These are phyloP conservation scores for Eutrema salsugineum DNA, from an alignment of 441 rosid genomes.

Conservation along the genomic window DNA sequence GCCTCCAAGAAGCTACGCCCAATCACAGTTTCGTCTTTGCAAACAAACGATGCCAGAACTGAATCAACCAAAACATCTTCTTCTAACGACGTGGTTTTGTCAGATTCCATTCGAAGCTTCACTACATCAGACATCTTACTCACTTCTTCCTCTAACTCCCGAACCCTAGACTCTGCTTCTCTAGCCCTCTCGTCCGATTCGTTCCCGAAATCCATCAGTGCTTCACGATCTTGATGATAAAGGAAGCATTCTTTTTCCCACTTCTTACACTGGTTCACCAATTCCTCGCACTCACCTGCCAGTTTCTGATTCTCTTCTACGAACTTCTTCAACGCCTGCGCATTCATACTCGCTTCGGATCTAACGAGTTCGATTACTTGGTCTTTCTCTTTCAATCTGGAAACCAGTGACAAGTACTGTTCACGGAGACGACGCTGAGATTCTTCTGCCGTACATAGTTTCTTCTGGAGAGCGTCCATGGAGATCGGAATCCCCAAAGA, in stretches of 20 bases:
- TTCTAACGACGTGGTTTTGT: conserved; percentile 27
- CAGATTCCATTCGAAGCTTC: conserved; percentile 33
- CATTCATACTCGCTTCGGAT: conserved; percentile 74
- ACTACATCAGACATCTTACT: conserved; percentile 34
- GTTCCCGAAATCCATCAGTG: conserved; percentile 79
- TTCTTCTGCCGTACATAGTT: conserved; percentile 60
- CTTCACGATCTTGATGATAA: conserved; percentile 73
- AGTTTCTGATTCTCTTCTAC: conserved; percentile 75
- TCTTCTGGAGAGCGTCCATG: conserved; percentile 41
- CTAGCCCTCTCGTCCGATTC: conserved; percentile 66
- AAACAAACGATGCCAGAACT: conserved; percentile 40
- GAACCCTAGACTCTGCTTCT: conserved; percentile 54
- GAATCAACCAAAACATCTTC: conserved; percentile 52
- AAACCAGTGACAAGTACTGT: conserved; percentile 39
- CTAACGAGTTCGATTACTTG: conserved; percentile 47
- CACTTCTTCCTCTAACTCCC: conserved; percentile 50
- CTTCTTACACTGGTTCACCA: conserved; percentile 62
- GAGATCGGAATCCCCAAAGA: conserved; percentile 64
- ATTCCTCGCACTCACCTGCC: conserved; percentile 57
- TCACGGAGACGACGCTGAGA: conserved; percentile 49
- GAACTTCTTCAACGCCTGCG: conserved; percentile 69
- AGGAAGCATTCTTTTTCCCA: conserved; percentile 73
- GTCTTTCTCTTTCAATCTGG: conserved; percentile 48
- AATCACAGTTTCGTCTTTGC: conserved; percentile 40
- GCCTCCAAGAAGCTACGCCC: conserved; percentile 65